Base-by-base conservation (phyloP, 768 basidiomycete species). In the Suillus luteus region DNA sequence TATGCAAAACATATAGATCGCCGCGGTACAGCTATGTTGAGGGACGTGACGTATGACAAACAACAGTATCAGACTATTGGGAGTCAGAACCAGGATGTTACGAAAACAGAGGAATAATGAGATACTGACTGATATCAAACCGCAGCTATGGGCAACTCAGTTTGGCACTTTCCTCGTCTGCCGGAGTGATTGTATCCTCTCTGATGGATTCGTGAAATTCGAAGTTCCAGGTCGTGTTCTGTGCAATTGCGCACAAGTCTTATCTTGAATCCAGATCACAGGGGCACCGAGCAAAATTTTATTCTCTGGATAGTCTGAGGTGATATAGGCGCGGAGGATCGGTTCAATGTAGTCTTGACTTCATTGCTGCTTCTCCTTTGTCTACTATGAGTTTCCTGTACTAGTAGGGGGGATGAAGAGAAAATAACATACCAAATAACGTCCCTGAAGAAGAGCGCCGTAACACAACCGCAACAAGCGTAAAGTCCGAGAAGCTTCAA, bases 211-310 rank as follows among this genome's bases (percentile, higher is more conserved):
- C 5, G 10, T 33, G 6, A 5, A 31, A 33, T 22, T 37, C 2
- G 9, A 60, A 48, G 46, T 55, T 55, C 59, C 27, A 60, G 35
- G 27, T 60, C 8, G 46, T 60, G 17, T 17, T 54, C 51, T 60
- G 19, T 22, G 22, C 5, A 37, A 17, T 24, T 5, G 11, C 4
- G 33, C 10, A 5, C 2, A 55, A 51, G 31, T 33, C 7, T 33
- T 33, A 7, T 31, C 5, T n/a, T 46, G 19, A 27, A 31, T 49
- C 48, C 48, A 60, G 48, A 55, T 55, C 59, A 10, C 15, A 33
- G 5, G 33, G 12, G 49, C 49, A 17, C 10, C 27, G 15, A 17
- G 4, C 59, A 54, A 55, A 5, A 55, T 19, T 7, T 27, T 3
- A 7, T 24, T 22, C 43, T 17, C 22, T 35, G 15, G 41, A 49